phyloP scores from a whole-genome alignment of 2,329 filamentous ascomycete genomes.

The Pseudovirgaria hyperparasitica region DNA sequence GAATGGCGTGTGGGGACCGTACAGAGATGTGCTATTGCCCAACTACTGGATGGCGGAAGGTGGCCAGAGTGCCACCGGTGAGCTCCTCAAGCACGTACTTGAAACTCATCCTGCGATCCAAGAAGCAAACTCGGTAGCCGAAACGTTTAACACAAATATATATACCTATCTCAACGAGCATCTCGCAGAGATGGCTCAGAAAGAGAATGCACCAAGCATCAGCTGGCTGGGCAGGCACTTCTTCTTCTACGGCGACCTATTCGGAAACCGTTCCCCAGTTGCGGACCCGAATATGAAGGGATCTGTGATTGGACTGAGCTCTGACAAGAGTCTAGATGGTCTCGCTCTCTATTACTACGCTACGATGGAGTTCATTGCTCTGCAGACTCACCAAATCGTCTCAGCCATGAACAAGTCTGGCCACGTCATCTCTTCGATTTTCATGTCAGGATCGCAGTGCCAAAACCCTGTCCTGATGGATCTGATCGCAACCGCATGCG shows the following conservation, averaged over 20 bases:
- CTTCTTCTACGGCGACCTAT: constrained; percentile 97
- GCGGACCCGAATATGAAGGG: constrained; percentile 91
- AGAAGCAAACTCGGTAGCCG: constrained; percentile 64
- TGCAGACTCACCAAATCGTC: constrained; percentile 93
- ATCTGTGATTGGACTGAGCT: constrained; percentile 72
- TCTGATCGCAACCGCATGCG: constrained; percentile 78
- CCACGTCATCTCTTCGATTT: constrained; percentile 81
- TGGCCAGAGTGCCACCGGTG: constrained; percentile 90
- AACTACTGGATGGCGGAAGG: constrained; percentile 96
- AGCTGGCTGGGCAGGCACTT: constrained; percentile 83
- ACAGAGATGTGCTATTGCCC: constrained; percentile 84
- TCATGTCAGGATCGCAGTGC: constrained; percentile 98
- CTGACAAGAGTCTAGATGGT: constrained; percentile 75
- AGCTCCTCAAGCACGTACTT: constrained; percentile 84
- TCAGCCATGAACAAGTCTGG: constrained; percentile 86
- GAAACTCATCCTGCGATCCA: constrained; percentile 89
- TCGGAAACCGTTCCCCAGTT: constrained; percentile 89
- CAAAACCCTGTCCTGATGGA: constrained; percentile 89
- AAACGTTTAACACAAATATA: constrained; percentile 74
- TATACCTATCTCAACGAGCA: constrained; percentile 92
- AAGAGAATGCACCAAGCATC: constrained; percentile 58
- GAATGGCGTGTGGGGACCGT: constrained; percentile 91
- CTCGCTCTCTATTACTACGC: constrained; percentile 88
- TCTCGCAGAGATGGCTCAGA: constrained; percentile 61
- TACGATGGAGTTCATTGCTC: constrained; percentile 94